These are phyloP conservation scores for Naganishia sp. DNA, from an alignment of 1,284 basidiomycete species.

Conservation along the genomic window DNA sequence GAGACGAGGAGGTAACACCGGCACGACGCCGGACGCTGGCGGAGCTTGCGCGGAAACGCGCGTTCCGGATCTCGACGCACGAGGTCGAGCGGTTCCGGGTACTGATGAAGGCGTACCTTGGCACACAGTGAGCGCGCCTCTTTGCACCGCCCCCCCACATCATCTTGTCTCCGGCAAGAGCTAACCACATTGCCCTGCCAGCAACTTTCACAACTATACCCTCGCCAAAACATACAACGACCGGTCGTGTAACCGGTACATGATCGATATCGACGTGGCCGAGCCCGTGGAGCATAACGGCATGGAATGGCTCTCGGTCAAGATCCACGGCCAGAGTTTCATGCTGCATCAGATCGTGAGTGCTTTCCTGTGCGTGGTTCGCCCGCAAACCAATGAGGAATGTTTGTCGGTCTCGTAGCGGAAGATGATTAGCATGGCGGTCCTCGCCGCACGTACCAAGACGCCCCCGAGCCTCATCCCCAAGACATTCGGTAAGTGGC, in stretches of 20 bases:
- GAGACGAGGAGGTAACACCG: slow-evolving; percentile 23
- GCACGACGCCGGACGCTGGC: slow-evolving; percentile 45
- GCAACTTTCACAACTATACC: slow-evolving; percentile 98
- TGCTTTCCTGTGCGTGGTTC: slow-evolving; percentile 2
- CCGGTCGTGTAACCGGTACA: slow-evolving; percentile 74
- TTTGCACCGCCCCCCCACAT: neutral
- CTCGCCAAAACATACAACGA: slow-evolving; percentile 83
- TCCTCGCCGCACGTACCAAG: slow-evolving; percentile 73
- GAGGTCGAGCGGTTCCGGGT: slow-evolving; percentile 63
- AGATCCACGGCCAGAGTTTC: slow-evolving; percentile 96
- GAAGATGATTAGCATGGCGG: slow-evolving; percentile 92
- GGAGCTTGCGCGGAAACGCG: slow-evolving; percentile 48
- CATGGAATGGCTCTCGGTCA: slow-evolving; percentile 92
- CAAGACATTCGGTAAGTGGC: slow-evolving; percentile 56
- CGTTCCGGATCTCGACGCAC: slow-evolving; percentile 66
- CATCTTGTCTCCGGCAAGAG: neutral
- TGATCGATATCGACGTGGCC: slow-evolving; percentile 78
- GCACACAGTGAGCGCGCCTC: slow-evolving; percentile 55
- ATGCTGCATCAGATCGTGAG: slow-evolving; percentile 88
- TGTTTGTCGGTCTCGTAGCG: slow-evolving; percentile 60
- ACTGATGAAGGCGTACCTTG: slow-evolving; percentile 68
- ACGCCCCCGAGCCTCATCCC: slow-evolving; percentile 72
- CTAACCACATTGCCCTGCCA: slow-evolving; percentile 49
- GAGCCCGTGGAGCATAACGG: slow-evolving; percentile 70
- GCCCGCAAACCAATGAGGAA: slow-evolving; percentile 12